Evolutionary conservation across 1,139 yeast species (phyloP), one percentile per base, ranked within the genome.

Genomic region (Pichia sp.): DNA sequence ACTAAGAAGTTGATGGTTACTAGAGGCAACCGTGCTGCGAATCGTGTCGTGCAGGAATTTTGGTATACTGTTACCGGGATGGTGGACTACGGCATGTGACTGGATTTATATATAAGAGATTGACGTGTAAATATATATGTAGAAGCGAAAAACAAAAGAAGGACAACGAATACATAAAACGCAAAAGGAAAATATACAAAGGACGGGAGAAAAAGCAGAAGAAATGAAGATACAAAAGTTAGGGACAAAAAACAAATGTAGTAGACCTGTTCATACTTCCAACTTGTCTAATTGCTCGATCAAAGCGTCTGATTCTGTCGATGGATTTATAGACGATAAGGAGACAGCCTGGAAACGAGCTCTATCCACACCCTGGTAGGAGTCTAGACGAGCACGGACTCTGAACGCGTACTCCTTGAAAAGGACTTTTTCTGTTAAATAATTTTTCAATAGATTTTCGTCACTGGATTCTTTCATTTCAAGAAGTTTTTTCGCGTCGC

Each of bases 341-440:
- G 78, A 77, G 48, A 80, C 74, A 4, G 82, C 86, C 57, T 85
- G 85, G 70, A 86, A 89, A 68, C 97, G 81, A 27, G 89, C 84
- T 67, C 95, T 81, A 46, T 80, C 78, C 52, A 79, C 82, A 55
- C 92, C 96, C 64, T 91, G 87, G 70, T 87, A 93, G 59, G 81
- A 81, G 65, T 93, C 98, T 67, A 83, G 87, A 68, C 85, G 83
- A 8, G 96, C 97, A 65, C 86, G 83, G 51, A 91, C 71, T 71
- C 95, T 81, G 69, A 93, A 85, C 48, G 79, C 77, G 65, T 70
- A 88, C 67, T 90, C 93, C 59, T 79, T 78, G 77, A 86, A 87
- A 51, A 83, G 80, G 36, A 83, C 77, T 33, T 75, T 72, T 51
- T 77, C 77, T 53, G 86, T 68, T 34, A 67, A 69, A 24, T 77